These are phyloP conservation scores for Mycena olivaceomarginata DNA, from an alignment of 768 basidiomycete genomes.

Conservation along the genomic window DNA sequence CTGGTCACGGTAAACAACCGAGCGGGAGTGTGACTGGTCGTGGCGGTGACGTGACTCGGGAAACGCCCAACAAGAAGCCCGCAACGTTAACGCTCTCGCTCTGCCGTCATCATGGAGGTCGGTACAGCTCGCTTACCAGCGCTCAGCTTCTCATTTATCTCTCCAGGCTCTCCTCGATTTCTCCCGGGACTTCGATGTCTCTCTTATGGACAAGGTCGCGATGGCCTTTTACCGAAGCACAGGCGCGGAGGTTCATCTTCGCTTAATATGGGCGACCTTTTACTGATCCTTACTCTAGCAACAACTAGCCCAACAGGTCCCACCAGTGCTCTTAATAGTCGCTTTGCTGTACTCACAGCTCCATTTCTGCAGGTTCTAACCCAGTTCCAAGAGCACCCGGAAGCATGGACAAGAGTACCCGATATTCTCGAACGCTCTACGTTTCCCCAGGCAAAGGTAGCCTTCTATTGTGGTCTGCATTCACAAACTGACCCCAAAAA, in stretches of 20 bases:
- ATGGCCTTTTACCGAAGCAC: slow-evolving; percentile 92
- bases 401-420: slow-evolving; percentile 98
- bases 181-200: slow-evolving; percentile 94
- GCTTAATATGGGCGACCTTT: slow-evolving; percentile 31
- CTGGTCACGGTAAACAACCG: background rate
- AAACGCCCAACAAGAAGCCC: background rate
- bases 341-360: background rate
- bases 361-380: slow-evolving; percentile 60
- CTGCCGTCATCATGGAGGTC: slow-evolving; percentile 70
- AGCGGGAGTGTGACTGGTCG: background rate
- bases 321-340: background rate
- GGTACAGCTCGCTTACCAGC: slow-evolving; percentile 40
- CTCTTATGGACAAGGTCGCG: slow-evolving; percentile 94
- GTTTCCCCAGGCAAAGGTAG: slow-evolving; percentile 91
- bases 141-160: slow-evolving; percentile 48
- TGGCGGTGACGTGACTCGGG: background rate
- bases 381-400: slow-evolving; percentile 96
- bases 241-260: slow-evolving; percentile 83
- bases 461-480: slow-evolving; percentile 27
- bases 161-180: slow-evolving; percentile 93
- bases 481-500: slow-evolving; percentile 55
- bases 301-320: slow-evolving; percentile 93
- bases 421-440: slow-evolving; percentile 91
- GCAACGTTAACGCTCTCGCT: slow-evolving; percentile 14
- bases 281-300: slow-evolving; percentile 74